Evolutionary conservation across 768 basidiomycete genomes (phyloP), one percentile per base, ranked within the genome.

Genomic region (Fomitopsis pulvina): DNA sequence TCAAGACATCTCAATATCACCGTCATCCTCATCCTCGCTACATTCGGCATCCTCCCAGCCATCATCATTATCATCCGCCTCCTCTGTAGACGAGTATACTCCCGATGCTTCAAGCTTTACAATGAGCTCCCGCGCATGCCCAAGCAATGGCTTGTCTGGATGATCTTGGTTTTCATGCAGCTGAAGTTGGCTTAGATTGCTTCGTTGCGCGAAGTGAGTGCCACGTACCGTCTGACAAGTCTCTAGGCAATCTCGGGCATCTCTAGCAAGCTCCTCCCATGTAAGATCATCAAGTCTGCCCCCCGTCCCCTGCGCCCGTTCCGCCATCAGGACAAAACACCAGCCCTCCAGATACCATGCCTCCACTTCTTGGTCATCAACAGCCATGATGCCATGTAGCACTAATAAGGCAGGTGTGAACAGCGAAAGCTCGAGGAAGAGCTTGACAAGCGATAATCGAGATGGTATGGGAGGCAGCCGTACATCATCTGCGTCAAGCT

Each of bases 281-380:
- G 77, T 77, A 54, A 85, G 58, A 16, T 75, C 79, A 29, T 66
- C 72, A 4, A 72, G 52, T 16, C 57, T 61, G 30, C 66, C 75
- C 18, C 73, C 74, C 11, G 67, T 75, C 57, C 85, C 81, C 52
- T 79, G 75, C 7, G 79, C 80, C 52, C 84, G 78, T 63, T 87
- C 85, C 0, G 81, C 78, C 79, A 88, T 82, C 41, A 94, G 69
- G 70, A 82, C 91, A 73, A 89, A 92, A 55, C 87, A 86, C 92
- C 92, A 96, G 47, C 92, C 92, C 66, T 94, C 92, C 25, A 95
- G 78, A 62, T 95, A 95, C 84, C 92, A 94, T 1, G 85, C 92
- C 58, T 94, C 92, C 11, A 92, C 83, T 47, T 90, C 85, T 60
- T 89, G 77, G 56, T 92, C 88, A 64, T 94, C 91, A 0, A 82